A percentile compares a stretch with the other conserved stretches of the same genome.
phyloP scores from a whole-genome alignment of 495 filamentous ascomycete species.

The Penicillium coprophilum region DNA sequence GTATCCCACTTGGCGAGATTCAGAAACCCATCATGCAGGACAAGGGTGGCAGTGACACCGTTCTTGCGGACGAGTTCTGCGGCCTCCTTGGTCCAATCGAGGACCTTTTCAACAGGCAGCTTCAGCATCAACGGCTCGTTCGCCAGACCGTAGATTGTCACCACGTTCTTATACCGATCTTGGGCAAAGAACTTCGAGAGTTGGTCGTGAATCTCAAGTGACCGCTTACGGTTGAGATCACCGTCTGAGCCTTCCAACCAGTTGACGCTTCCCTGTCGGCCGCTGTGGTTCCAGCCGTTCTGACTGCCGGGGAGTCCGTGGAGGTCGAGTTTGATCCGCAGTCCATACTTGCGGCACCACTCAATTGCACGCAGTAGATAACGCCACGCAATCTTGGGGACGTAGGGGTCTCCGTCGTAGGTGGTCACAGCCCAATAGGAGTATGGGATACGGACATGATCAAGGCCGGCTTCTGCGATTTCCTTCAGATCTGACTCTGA shows the following conservation, averaged over 20 bases:
- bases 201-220: constrained; percentile 78
- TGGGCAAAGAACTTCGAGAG: constrained; percentile 84
- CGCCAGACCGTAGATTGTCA: constrained; percentile 80
- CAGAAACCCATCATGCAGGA: constrained; percentile 83
- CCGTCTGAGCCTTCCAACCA: constrained; percentile 79
- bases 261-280: constrained; percentile 64
- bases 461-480: constrained; percentile 84
- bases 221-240: constrained; percentile 62
- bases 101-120: constrained; percentile 57
- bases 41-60: constrained; percentile 63
- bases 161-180: constrained; percentile 77
- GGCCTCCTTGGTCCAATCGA: constrained; percentile 68
- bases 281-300: constrained; percentile 91
- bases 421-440: constrained; percentile 93
- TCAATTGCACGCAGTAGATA: constrained; percentile 94
- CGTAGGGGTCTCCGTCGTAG: constrained; percentile 84
- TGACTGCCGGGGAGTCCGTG: constrained; percentile 84
- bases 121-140: constrained; percentile 83
- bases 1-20: constrained; percentile 79
- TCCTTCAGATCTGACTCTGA: constrained; percentile 78
- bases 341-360: constrained; percentile 86
- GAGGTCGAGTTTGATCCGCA: constrained; percentile 91
- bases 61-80: constrained; percentile 65
- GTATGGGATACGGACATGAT: constrained; percentile 93
- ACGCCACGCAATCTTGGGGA: constrained; percentile 84